Conservation (phyloP, 306 rosid species). For the Erythrophleum fordii region DNA sequence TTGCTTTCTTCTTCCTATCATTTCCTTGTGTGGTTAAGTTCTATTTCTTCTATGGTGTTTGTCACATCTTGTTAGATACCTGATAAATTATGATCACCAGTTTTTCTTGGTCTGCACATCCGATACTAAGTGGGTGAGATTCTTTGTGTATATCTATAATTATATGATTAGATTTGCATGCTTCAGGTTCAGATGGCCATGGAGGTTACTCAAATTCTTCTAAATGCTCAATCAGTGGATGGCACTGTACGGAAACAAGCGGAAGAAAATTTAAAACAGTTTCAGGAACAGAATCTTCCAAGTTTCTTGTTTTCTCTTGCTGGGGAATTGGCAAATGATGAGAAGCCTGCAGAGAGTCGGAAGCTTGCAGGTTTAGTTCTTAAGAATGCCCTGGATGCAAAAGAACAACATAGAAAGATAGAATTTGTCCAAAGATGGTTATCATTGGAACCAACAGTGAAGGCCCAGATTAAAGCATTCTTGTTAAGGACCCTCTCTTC, state of each 20-base stretch:
- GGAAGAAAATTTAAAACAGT: conserved; percentile 79
- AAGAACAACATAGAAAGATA: conserved; percentile 84
- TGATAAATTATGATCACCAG: not conserved
- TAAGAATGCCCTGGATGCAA: conserved; percentile 94
- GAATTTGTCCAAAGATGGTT: conserved; percentile 89
- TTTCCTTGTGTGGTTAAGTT: not conserved
- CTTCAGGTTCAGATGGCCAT: conserved; percentile 68
- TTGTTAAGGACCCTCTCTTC: conserved; percentile 81
- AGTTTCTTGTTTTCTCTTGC: conserved; percentile 87
- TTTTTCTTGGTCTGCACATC: not conserved
- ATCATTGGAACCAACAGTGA: conserved; percentile 63
- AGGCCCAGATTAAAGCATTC: conserved; percentile 73
- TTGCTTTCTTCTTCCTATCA: not conserved
- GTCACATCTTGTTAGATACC: not conserved
- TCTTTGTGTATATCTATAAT: not conserved
- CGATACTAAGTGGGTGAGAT: not conserved
- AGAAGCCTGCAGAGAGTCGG: conserved; percentile 88
- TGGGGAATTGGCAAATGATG: conserved; percentile 87
- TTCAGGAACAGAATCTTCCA: conserved; percentile 92
- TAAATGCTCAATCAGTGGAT: conserved; percentile 94
- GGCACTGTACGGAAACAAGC: conserved; percentile 77
- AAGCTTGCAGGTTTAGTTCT: conserved; percentile 84
- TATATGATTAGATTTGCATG: conserved; percentile 8
- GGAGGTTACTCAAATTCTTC: conserved; percentile 89
- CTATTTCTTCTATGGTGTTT: not conserved